Evolutionary conservation across 495 filamentous ascomycete genomes (phyloP).

Genomic region (Talaromyces adpressus): DNA sequence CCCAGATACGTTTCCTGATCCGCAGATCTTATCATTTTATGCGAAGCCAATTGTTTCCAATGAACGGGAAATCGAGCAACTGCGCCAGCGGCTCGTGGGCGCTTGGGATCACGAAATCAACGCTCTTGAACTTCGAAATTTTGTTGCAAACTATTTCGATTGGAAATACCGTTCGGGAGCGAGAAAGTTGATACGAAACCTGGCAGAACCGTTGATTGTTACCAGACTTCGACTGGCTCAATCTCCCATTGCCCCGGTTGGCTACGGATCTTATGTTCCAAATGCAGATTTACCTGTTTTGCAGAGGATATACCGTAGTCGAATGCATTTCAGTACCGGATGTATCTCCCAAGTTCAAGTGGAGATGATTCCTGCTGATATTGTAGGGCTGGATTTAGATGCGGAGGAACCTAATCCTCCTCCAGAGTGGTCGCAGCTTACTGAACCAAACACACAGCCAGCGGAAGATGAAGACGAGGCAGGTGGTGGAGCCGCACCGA

Average conservation of each 20-base stretch:
- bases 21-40: constrained; percentile 75
- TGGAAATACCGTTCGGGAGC: constrained; percentile 76
- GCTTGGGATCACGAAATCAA: constrained; percentile 63
- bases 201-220: constrained; percentile 72
- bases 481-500: constrained; percentile 26
- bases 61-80: constrained; percentile 45
- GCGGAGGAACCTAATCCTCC: constrained; percentile 57
- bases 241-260: constrained; percentile 5
- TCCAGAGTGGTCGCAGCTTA: constrained; percentile 43
- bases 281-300: constrained; percentile 31
- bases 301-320: constrained; percentile 53
- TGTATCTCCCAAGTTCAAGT: constrained; percentile 68
- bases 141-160: constrained; percentile 73
- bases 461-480: constrained; percentile 43
- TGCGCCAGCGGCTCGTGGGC: constrained; percentile 41
- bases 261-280: constrained; percentile 10
- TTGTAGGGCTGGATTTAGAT: constrained; percentile 70
- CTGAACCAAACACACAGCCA: constrained; percentile 22
- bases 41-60: constrained; percentile 74
- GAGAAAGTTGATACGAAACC: constrained; percentile 71
- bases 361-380: constrained; percentile 64
- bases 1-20: constrained; percentile 75
- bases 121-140: constrained; percentile 57
- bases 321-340: constrained; percentile 68
- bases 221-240: constrained; percentile 47